Percentiles rank a stretch among this genome's conserved stretches.
Conservation (phyloP, 2,329 filamentous ascomycete species). For the Hypoxylon sp. region DNA sequence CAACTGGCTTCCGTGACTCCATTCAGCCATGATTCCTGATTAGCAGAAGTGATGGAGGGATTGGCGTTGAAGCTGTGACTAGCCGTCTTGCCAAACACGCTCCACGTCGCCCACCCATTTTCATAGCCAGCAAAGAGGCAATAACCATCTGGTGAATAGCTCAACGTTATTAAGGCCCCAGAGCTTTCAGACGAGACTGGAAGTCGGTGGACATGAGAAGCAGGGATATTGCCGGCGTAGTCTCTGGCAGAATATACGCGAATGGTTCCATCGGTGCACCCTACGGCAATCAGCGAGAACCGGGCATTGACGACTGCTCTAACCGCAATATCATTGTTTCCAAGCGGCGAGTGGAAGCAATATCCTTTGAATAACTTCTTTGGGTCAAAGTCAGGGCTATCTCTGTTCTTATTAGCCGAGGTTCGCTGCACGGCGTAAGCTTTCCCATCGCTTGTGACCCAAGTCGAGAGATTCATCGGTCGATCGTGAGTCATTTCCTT, state of each 20-base stretch:
- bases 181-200: constrained; percentile 77
- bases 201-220: constrained; percentile 83
- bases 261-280: constrained; percentile 83
- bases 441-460: constrained; percentile 89
- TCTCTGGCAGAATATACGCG: constrained; percentile 94
- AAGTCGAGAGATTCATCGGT: constrained; percentile 95
- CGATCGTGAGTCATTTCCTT: constrained; percentile 92
- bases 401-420: constrained; percentile 57
- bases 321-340: constrained; percentile 72
- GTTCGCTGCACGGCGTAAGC: constrained; percentile 91
- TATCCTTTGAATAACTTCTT: constrained; percentile 88
- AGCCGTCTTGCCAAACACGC: constrained; percentile 92
- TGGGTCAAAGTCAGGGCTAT: constrained; percentile 62
- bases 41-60: constrained; percentile 71
- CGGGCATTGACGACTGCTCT: constrained; percentile 91
- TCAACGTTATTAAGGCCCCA: constrained; percentile 80
- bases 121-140: constrained; percentile 95
- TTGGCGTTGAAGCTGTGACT: constrained; percentile 87
- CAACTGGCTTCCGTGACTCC: constrained; percentile 85
- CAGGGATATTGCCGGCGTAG: constrained; percentile 91
- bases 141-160: constrained; percentile 95
- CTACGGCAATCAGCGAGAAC: constrained; percentile 93
- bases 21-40: constrained; percentile 87
- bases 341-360: constrained; percentile 85
- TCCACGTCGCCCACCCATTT: constrained; percentile 96